phyloP scores from a whole-genome alignment of 495 filamentous ascomycete species.

The Aspergillus coremiiformis region DNA sequence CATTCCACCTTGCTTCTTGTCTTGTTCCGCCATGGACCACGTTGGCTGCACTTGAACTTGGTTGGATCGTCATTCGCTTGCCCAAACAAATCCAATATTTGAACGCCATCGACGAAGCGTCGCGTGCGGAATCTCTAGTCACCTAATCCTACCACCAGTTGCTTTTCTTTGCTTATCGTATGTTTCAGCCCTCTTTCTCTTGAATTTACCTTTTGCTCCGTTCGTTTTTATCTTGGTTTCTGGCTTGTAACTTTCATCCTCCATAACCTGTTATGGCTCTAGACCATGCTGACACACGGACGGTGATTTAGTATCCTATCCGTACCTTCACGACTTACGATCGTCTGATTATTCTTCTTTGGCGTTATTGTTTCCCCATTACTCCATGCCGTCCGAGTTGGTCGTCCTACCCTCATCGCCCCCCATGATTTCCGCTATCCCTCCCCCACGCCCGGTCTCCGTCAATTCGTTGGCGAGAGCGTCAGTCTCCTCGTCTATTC shows the following conservation, averaged over 20 bases:
- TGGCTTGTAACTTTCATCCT: too few species aligned
- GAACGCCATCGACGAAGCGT: not conserved
- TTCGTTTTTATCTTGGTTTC: too few species aligned
- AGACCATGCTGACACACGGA: too few species aligned
- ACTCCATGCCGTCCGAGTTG: conserved; percentile 7
- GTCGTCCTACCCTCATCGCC: conserved; percentile 11
- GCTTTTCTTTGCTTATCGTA: not conserved
- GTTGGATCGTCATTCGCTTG: not conserved
- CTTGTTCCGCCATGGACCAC: conserved; percentile 19
- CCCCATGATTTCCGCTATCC: conserved; percentile 28
- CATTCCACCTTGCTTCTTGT: not conserved
- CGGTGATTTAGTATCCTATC: not conserved
- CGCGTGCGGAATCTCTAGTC: not conserved
- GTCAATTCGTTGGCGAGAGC: conserved; percentile 28
- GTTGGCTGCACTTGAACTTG: conserved; percentile 15
- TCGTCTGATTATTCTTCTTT: conserved; percentile 1
- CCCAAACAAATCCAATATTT: not conserved
- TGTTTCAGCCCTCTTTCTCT: not conserved
- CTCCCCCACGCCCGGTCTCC: conserved; percentile 30
- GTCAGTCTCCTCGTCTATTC: conserved; percentile 12
- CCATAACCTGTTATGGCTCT: too few species aligned
- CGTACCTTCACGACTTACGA: conserved; percentile 15
- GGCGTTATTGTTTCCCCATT: not conserved
- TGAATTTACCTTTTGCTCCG: not conserved
- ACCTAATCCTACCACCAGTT: not conserved